Evolutionary conservation across 805 yeast genomes (phyloP).

Genomic region (Candida taoyuanica): DNA sequence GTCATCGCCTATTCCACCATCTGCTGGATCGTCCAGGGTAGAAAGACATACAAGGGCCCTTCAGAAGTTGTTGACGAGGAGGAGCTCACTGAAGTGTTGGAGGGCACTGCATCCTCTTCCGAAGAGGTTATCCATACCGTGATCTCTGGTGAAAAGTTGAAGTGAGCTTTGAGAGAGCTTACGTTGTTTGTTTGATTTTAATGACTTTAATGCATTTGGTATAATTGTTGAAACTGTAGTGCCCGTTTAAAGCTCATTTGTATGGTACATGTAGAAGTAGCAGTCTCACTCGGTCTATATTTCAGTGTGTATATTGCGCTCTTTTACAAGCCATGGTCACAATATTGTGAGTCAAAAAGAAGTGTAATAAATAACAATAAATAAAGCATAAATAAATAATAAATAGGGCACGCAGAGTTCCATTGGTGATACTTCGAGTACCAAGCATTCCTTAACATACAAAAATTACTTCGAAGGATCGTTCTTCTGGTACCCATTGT

Average conservation of each 20-base stretch:
- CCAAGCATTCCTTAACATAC: no score
- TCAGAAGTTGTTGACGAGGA: constrained; percentile 18
- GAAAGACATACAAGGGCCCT: constrained; percentile 26
- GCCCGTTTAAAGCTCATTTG: no score
- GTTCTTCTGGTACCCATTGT: constrained; percentile 82
- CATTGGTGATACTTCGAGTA: background rate
- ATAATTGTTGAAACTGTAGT: no score
- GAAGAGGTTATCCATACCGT: constrained; percentile 1
- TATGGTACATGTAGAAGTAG: no score
- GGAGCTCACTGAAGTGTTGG: constrained; percentile 9
- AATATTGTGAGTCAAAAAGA: constrained; percentile 1
- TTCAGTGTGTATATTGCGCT: no score
- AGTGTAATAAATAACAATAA: constrained; percentile 3
- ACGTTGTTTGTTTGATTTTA: no score
- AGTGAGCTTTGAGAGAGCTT: no score
- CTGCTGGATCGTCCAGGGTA: constrained; percentile 25
- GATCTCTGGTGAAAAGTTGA: background rate
- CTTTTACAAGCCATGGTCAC: no score
- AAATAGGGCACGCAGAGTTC: background rate
- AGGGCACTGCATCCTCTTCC: constrained; percentile 8
- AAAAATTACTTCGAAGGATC: constrained; percentile 77
- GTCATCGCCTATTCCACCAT: constrained; percentile 23
- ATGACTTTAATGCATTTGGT: no score
- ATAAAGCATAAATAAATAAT: constrained; percentile 6
- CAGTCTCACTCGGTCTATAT: no score